Evolutionary conservation across 139 green algal genomes (phyloP).

Genomic region (Zygnema circumcarinatum): DNA sequence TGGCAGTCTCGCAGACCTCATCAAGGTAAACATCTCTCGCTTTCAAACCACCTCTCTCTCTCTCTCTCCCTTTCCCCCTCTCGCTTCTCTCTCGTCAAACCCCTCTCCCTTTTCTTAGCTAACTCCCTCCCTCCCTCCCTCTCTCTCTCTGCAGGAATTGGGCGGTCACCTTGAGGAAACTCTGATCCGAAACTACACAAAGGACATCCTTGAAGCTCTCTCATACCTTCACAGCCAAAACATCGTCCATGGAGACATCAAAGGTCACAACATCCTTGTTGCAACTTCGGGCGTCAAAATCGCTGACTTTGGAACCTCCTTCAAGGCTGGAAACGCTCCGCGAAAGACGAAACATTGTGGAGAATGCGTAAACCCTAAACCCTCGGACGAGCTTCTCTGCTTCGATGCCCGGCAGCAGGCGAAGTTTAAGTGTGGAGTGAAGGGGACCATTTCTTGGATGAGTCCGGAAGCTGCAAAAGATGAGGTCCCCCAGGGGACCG

Average conservation of each 20-base stretch:
- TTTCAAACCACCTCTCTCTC: neutral
- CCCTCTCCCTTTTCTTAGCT: neutral
- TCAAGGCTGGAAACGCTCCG: neutral
- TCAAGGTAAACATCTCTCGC: neutral
- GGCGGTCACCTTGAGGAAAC: slow-evolving; percentile 29
- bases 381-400: neutral
- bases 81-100: neutral
- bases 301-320: slow-evolving; percentile 69
- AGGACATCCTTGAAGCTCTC: slow-evolving; percentile 50
- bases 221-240: slow-evolving; percentile 40
- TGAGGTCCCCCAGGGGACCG: slow-evolving; percentile 28
- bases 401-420: neutral
- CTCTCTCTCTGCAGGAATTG: neutral
- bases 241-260: slow-evolving; percentile 60
- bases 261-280: slow-evolving; percentile 68
- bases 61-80: neutral
- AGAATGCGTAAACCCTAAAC: neutral
- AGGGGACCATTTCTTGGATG: slow-evolving; percentile 34
- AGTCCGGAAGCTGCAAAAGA: slow-evolving; percentile 22
- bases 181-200: slow-evolving; percentile 33
- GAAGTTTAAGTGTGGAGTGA: neutral
- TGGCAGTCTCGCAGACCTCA: slow-evolving; percentile 39
- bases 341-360: too few relatives aligned
- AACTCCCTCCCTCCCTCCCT: neutral
- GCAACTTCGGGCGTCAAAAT: slow-evolving; percentile 66